Conservation (phyloP, 371 early-diverging fungal genomes). For the Sporodiniella umbellata region DNA sequence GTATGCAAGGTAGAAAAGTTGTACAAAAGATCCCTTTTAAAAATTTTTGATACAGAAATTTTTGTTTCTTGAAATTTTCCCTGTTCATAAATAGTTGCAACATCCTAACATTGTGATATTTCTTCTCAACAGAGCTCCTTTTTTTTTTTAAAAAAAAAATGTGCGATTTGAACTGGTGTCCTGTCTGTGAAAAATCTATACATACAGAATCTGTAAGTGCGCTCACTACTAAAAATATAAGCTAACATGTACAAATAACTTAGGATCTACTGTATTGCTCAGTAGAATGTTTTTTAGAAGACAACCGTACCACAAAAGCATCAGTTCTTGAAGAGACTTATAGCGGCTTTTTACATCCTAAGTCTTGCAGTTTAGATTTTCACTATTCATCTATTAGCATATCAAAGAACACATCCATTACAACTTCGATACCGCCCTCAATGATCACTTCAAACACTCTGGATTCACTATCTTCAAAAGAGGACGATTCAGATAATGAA, state of each 20-base stretch:
- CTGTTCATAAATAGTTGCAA: not conserved
- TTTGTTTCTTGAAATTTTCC: not conserved
- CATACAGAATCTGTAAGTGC: constrained; percentile 21
- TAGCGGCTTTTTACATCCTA: not conserved
- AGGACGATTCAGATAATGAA: not conserved
- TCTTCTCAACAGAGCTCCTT: too few species aligned
- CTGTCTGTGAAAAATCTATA: constrained; percentile 30
- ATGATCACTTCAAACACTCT: not conserved
- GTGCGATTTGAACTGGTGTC: constrained; percentile 39
- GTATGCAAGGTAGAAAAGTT: too few species aligned
- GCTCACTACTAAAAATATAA: not conserved
- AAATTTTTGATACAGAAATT: constrained; percentile 4
- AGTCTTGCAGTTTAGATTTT: not conserved
- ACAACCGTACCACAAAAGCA: not conserved
- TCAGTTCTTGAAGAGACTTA: not conserved
- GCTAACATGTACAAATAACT: not conserved
- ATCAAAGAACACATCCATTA: not conserved
- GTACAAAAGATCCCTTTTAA: not conserved
- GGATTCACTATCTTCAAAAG: not conserved
- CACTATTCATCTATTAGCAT: too few species aligned
- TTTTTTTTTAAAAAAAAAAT: constrained; percentile 4
- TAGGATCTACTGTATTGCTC: constrained; percentile 20
- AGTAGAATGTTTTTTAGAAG: constrained; percentile 6
- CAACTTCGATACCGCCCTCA: not conserved
- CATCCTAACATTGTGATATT: too few species aligned